These are phyloP conservation scores for Talaromyces sp. DNA, from an alignment of 2,329 filamentous ascomycete genomes.

Conservation along the genomic window DNA sequence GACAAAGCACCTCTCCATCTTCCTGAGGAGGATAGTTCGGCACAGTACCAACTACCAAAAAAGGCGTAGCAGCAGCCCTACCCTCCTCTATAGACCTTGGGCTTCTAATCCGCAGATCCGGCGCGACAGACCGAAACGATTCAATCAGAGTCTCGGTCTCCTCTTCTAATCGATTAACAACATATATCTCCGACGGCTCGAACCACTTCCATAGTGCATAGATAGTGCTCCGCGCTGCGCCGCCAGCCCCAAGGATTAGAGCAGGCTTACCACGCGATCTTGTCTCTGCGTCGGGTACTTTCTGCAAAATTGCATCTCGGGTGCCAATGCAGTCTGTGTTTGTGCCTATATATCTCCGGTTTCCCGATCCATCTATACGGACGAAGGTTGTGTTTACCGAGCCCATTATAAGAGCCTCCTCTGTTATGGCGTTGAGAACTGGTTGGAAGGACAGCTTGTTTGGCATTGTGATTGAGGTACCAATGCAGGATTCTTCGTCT, in stretches of 20 bases:
- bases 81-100: not conserved
- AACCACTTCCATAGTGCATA: conserved; percentile 26
- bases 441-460: not conserved
- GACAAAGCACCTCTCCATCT: not conserved
- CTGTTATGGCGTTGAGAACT: not conserved
- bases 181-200: conserved; percentile 17
- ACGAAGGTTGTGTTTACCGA: conserved; percentile 38
- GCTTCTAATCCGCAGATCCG: not conserved
- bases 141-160: conserved; percentile 20
- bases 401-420: conserved; percentile 6
- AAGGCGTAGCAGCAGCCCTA: not conserved
- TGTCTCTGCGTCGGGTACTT: not conserved
- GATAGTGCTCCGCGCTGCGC: conserved; percentile 19
- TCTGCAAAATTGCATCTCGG: conserved; percentile 51
- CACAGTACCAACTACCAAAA: conserved; percentile 1
- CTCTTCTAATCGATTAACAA: conserved; percentile 20
- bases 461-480: conserved; percentile 3
- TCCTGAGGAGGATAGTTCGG: not conserved
- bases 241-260: conserved; percentile 21
- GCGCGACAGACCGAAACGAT: conserved; percentile 6
- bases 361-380: conserved; percentile 42
- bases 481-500: conserved; percentile 25
- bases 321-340: conserved; percentile 79
- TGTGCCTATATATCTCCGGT: conserved; percentile 61
- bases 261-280: conserved; percentile 6